Base-by-base conservation (phyloP, 1,284 basidiomycete species). In the Volvariella surrecta region DNA sequence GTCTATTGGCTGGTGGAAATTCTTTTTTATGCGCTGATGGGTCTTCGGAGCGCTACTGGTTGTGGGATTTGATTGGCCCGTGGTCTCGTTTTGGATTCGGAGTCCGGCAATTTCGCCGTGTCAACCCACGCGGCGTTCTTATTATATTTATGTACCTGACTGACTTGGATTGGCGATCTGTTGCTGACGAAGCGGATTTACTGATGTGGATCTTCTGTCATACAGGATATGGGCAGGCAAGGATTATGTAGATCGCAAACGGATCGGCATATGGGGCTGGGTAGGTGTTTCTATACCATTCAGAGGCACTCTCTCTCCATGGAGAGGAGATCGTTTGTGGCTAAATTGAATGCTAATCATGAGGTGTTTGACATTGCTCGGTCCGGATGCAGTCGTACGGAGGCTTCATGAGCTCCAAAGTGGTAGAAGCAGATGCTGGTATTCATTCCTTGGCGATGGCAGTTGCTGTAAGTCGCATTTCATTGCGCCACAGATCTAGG, bases 251-350 rank as follows among this genome's bases (percentile, higher is more conserved):
- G 91, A 94, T 59, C 70, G 79, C 32, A 79, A 74, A 55, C 71
- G 90, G 37, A 88, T 97, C 35, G 95, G 94, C 0, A 82, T 98
- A 30, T 95, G 91, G 90, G 92, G 92, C 38, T 96, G 92, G 91
- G 89, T 90, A 50, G 57, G 84, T 67, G 3, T 17, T 38, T 46
- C 35, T 20, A 42, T 48, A 18, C 45, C 39, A 22, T 46, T 30
- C 19, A 22, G 38, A 11, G 6, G 24, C 11, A 28, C 24, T 11
- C 24, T 11, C 24, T 28, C 24, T 28, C 6, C 24, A 28, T 11
- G 24, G 24, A 11, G 24, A 11, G 24, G 24, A 6, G 24, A 28
- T 28, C 6, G 24, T 11, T 6, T 6, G 6, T 11, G 24, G 24
- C 24, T 42, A 17, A 43, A 39, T 21, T 39, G n/a, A 31, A 18